Evolutionary conservation across 2,329 filamentous ascomycete genomes (phyloP), one percentile per base, ranked within the genome.

Genomic region (Diaporthe eres): DNA sequence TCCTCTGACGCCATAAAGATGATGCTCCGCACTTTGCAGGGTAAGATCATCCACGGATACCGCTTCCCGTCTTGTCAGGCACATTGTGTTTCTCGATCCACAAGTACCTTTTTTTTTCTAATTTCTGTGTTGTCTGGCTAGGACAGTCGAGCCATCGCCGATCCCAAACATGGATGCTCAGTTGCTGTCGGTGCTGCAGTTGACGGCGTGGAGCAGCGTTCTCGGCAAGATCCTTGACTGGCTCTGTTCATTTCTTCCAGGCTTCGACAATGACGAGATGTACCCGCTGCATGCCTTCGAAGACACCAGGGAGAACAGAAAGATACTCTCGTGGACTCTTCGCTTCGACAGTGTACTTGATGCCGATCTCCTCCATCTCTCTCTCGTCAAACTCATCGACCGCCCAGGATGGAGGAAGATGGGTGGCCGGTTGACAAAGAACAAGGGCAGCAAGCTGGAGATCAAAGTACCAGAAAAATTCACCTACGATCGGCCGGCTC

Each of bases 1-100:
- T 25, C 3, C 47, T 68, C 31, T 68, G 44, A 68, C 63, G 63
- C 63, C 63, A 68, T 68, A 68, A 68, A 68, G 63, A 37, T 68
- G 47, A 68, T 68, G 63, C 63, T 68, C 63, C 47, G 44, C 63
- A 68, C 63, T 68, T 68, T 53, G 44, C 47, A 68, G 63, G 63
- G 63, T 51, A 68, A 25, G 44, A 68, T 37, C 61, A 15, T 49
- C 61, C 28, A n/a, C 47, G 22, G 44, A 67, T 10, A 51, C 44
- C 19, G 12, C 47, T 68, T 19, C 31, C 31, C 17, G 44, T 39
- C 63, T 51, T 53, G 44, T 37, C 63, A 51, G 47, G 47, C 47
- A 4, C 47, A 37, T 37, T 53, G 61, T 37, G 5, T 31, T 65
- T 51, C 3, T n/a, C 13, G 22, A 39, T n/a, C 13, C 19, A 22